A percentile compares a stretch with the other conserved stretches of the same genome.
These are phyloP conservation scores for Debaryomyces maramus DNA, from an alignment of 805 yeast species.

Conservation along the genomic window DNA sequence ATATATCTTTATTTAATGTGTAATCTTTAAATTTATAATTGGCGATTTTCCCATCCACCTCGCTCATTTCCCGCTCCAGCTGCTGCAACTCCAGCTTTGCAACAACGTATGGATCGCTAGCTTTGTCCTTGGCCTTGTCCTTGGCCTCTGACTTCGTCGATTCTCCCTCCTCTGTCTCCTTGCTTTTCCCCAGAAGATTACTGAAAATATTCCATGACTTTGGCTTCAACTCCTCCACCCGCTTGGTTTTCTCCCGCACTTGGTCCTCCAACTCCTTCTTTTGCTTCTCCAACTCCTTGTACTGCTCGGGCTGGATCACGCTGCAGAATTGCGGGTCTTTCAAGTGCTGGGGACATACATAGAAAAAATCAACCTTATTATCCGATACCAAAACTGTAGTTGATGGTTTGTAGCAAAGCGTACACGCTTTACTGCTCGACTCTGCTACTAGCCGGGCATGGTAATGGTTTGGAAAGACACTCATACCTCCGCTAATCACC, in stretches of 20 bases:
- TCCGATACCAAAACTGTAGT: slow-evolving; percentile 45
- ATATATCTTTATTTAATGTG: slow-evolving; percentile 41
- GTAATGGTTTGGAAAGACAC: slow-evolving; percentile 39
- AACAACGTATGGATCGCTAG: slow-evolving; percentile 16
- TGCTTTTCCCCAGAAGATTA: slow-evolving; percentile 12
- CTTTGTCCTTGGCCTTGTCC: slow-evolving; percentile 11
- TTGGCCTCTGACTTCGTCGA: slow-evolving; percentile 22
- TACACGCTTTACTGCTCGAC: slow-evolving; percentile 45
- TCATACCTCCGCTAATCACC: slow-evolving; percentile 9
- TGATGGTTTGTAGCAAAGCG: slow-evolving; percentile 51
- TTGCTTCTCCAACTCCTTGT: slow-evolving; percentile 19
- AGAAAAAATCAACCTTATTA: slow-evolving; percentile 52
- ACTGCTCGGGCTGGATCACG: slow-evolving; percentile 36
- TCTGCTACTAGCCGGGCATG: slow-evolving; percentile 42
- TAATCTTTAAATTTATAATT: slow-evolving; percentile 37
- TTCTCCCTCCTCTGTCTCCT: slow-evolving; percentile 14
- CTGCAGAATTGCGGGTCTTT: slow-evolving; percentile 48
- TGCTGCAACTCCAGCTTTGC: slow-evolving; percentile 15
- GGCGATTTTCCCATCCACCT: slow-evolving; percentile 20
- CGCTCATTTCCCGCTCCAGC: slow-evolving; percentile 19
- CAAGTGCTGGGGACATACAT: slow-evolving; percentile 50
- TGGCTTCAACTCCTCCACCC: slow-evolving; percentile 31
- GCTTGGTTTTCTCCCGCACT: slow-evolving; percentile 18
- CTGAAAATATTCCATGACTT: slow-evolving; percentile 32
- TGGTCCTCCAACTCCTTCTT: slow-evolving; percentile 19